phyloP scores from a whole-genome alignment of 305 asterid species.

The Fraxinus angustifolia region DNA sequence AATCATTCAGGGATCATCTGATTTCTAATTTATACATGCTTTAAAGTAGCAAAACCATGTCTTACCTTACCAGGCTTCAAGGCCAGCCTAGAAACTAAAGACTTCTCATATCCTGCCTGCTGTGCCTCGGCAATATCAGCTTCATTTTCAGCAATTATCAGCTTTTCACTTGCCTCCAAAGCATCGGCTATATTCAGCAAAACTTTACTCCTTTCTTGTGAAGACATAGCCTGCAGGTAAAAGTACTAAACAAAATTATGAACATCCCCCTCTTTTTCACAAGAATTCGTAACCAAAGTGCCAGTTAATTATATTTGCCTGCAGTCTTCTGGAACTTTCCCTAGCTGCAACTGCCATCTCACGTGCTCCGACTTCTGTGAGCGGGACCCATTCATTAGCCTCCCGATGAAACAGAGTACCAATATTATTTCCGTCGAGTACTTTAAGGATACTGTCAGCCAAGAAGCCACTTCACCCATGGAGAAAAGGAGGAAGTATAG shows the following conservation, averaged over 20 bases:
- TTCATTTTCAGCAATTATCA: slow-evolving; percentile 42
- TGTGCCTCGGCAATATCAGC: slow-evolving; percentile 53
- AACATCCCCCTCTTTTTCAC: not conserved
- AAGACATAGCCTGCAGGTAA: slow-evolving; percentile 39
- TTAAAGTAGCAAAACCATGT: not conserved
- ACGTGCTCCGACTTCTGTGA: slow-evolving; percentile 43
- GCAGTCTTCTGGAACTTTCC: slow-evolving; percentile 49
- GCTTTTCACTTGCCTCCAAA: slow-evolving; percentile 39
- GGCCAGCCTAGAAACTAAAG: slow-evolving; percentile 51
- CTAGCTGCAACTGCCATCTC: slow-evolving; percentile 69
- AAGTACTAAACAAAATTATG: slow-evolving; percentile 9
- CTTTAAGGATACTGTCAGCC: slow-evolving; percentile 44
- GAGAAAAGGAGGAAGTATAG: not conserved
- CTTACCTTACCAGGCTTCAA: slow-evolving; percentile 57
- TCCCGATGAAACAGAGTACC: slow-evolving; percentile 67
- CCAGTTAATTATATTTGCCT: slow-evolving; percentile 28
- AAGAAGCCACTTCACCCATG: slow-evolving; percentile 49
- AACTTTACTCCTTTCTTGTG: slow-evolving; percentile 53
- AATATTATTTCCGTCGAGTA: slow-evolving; percentile 44
- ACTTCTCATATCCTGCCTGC: slow-evolving; percentile 45
- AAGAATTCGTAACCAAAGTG: not conserved
- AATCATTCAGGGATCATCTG: not conserved
- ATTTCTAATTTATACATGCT: not conserved
- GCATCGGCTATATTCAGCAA: slow-evolving; percentile 53
- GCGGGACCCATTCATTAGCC: slow-evolving; percentile 44